These are phyloP conservation scores for Chrysopogon serrulatus DNA, from an alignment of 176 grass and related monocot genomes.

Conservation along the genomic window DNA sequence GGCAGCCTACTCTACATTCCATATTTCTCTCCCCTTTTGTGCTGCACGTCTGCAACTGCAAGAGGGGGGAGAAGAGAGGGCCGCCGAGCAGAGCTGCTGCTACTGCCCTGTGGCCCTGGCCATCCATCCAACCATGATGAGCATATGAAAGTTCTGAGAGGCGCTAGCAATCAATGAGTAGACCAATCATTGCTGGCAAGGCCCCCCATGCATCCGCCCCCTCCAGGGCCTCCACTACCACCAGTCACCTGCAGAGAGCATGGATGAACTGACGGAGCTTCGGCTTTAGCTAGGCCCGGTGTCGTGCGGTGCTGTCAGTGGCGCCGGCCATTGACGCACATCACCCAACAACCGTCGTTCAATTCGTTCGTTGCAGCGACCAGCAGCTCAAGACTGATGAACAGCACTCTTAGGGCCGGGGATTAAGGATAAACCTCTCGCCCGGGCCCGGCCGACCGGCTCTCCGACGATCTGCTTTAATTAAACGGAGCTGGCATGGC, in stretches of 20 bases:
- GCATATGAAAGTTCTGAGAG: slow-evolving; percentile 56
- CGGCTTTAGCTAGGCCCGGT: slow-evolving; percentile 18
- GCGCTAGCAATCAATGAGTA: slow-evolving; percentile 65
- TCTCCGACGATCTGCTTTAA: not conserved
- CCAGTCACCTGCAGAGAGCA: not conserved
- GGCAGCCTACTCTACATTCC: slow-evolving; percentile 40
- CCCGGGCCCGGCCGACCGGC: not conserved
- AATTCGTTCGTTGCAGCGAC: not conserved
- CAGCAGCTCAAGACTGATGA: not conserved
- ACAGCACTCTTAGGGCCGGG: not conserved
- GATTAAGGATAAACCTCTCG: not conserved
- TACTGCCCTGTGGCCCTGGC: not conserved
- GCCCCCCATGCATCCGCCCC: slow-evolving; percentile 26
- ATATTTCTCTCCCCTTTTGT: slow-evolving; percentile 29
- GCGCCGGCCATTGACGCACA: slow-evolving; percentile 25
- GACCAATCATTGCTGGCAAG: slow-evolving; percentile 61
- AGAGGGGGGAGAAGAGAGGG: not conserved
- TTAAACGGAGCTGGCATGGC: slow-evolving; percentile 11
- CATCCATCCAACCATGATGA: slow-evolving; percentile 27
- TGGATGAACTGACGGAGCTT: not conserved
- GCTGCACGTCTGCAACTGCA: not conserved
- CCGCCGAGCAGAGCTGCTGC: not conserved
- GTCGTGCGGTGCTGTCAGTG: slow-evolving; percentile 22
- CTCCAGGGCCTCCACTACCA: slow-evolving; percentile 40
- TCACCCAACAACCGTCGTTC: slow-evolving; percentile 34